Percentiles rank a stretch among this genome's conserved stretches.
Conservation (phyloP, 192 early-diverging fungal species). For the Coemansia sp. region DNA sequence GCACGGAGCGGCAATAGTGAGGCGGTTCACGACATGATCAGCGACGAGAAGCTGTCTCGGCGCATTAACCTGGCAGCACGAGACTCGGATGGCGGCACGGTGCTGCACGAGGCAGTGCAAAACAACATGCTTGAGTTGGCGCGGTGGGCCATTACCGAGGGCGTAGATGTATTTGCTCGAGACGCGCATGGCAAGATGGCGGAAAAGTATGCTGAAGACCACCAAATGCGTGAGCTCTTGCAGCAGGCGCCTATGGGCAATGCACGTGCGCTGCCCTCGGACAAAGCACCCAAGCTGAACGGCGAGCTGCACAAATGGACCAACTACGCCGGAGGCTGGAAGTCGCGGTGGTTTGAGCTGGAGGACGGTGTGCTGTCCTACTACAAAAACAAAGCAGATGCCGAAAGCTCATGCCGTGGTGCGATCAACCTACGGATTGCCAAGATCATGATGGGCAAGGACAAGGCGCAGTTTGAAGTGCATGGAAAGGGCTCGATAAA, state of each 20-base stretch:
- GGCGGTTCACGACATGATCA: constrained; percentile 48
- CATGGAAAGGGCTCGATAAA: constrained; percentile 72
- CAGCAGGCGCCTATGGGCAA: constrained; percentile 55
- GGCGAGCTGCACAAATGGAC: constrained; percentile 76
- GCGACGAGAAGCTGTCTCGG: constrained; percentile 52
- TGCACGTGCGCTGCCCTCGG: constrained; percentile 54
- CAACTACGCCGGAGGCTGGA: constrained; percentile 81
- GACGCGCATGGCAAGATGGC: constrained; percentile 63
- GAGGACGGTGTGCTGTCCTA: constrained; percentile 79
- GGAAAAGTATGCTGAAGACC: constrained; percentile 39
- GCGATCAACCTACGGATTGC: constrained; percentile 75
- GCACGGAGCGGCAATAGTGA: constrained; percentile 41
- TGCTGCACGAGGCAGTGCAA: constrained; percentile 69
- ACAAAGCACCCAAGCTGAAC: constrained; percentile 57
- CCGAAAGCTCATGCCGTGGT: constrained; percentile 72
- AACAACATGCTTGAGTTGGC: constrained; percentile 64
- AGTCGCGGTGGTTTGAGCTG: constrained; percentile 75
- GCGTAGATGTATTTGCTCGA: constrained; percentile 69
- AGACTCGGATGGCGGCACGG: constrained; percentile 60
- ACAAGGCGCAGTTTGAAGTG: constrained; percentile 74
- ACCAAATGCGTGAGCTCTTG: constrained; percentile 57
- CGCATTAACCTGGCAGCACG: constrained; percentile 71
- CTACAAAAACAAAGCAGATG: constrained; percentile 76
- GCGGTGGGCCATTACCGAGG: constrained; percentile 67
- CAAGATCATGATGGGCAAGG: constrained; percentile 61